phyloP scores from a whole-genome alignment of 371 early-diverging fungal genomes.

The Blakeslea trispora region DNA sequence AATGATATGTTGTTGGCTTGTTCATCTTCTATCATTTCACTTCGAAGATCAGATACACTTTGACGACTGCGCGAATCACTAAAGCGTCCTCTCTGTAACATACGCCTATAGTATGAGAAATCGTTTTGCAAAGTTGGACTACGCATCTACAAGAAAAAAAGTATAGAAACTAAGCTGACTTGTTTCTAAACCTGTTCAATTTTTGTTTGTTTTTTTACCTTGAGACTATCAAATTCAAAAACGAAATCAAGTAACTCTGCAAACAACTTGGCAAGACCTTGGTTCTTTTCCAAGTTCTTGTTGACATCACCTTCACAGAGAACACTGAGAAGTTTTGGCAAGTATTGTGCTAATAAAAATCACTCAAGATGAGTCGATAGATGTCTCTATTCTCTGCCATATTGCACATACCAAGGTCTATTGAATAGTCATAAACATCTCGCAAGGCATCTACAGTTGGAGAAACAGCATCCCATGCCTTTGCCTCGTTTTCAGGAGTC shows the following conservation, averaged over 20 bases:
- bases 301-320: constrained; percentile 74
- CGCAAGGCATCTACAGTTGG: constrained; percentile 80
- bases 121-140: constrained; percentile 95
- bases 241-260: constrained; percentile 85
- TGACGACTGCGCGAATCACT: constrained; percentile 14
- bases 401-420: constrained; percentile 68
- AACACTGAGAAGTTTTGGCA: constrained; percentile 35
- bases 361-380: neutral
- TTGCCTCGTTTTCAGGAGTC: constrained; percentile 78
- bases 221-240: constrained; percentile 75
- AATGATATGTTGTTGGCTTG: constrained; percentile 91
- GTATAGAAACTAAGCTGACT: too few species aligned
- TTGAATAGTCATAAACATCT: constrained; percentile 78
- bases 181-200: neutral
- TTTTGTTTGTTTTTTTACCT: constrained; percentile 4
- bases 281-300: constrained; percentile 70
- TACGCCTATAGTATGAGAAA: constrained; percentile 94
- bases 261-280: constrained; percentile 75
- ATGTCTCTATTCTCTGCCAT: too few species aligned
- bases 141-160: constrained; percentile 61
- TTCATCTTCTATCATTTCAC: constrained; percentile 79
- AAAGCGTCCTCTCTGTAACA: constrained; percentile 71
- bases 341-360: constrained; percentile 11
- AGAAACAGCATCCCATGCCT: constrained; percentile 80
- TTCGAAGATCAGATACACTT: constrained; percentile 50